Evolutionary conservation across 108 stramenopile species (phyloP), one percentile per base, ranked within the genome.

Genomic region (Cyclotella kingstonii): DNA sequence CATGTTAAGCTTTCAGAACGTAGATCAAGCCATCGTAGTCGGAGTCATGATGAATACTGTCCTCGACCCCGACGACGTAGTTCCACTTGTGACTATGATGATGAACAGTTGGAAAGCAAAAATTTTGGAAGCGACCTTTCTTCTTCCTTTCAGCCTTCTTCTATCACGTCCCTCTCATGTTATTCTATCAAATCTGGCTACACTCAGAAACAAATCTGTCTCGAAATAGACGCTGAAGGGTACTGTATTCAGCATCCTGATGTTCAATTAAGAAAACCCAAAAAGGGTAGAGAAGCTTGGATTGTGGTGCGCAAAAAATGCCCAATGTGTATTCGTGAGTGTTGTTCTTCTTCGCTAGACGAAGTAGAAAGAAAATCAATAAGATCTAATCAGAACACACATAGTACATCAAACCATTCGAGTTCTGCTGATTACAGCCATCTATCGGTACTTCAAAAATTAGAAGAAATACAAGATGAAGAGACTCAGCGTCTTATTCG

Each of bases 401-500:
- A 34, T 28, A 9, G 34, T 3, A 54, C 38, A 54, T 17, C 27
- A 36, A n/a, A 8, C 27, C 29, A 14, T 58, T 41, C 17, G 48
- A 51, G 38, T 27, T 46, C 9, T 35, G 3, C 4, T 2, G 2
- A 14, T 23, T 14, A 19, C 2, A 15, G 40, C 22, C 23, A 4
- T 65, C 63, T 2, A n/a, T 41, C 1, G 34, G 33, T 39, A 54
- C 19, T 65, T 4, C 52, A 50, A 44, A 55, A 60, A 14, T 66
- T 66, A 21, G 74, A 76, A 45, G 74, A 68, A 18, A 63, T 67
- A 22, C 66, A 76, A 45, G 60, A 54, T 8, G 61, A 63, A 55
- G 74, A 76, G 66, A 68, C 48, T 5, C 25, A 53, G 33, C 66
- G 76, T 2, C 42, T 77, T 36, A 72, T 67, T 48, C 76, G 70